Conservation (phyloP, 1,284 basidiomycete species). For the Chalciporus sp. region DNA sequence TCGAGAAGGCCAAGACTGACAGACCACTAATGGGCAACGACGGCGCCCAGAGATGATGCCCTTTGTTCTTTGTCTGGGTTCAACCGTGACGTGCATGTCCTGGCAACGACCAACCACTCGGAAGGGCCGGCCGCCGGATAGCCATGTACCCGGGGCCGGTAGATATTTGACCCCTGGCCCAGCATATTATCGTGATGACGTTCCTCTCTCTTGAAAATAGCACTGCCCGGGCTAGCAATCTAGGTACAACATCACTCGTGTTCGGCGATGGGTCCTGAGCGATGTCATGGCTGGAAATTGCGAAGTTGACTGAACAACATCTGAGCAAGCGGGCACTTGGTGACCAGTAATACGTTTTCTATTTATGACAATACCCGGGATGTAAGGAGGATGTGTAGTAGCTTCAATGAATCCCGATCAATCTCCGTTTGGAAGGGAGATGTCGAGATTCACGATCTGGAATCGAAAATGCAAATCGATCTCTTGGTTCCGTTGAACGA, state of each 20-base stretch:
- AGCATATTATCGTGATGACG: too few species aligned
- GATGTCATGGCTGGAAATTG: neutral
- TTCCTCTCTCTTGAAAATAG: too few species aligned
- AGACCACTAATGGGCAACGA: too few species aligned
- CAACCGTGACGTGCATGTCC: too few species aligned
- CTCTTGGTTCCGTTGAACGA: conserved; percentile 13
- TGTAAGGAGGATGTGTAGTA: conserved; percentile 9
- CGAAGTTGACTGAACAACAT: neutral
- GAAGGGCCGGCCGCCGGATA: too few species aligned
- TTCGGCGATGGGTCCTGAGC: neutral
- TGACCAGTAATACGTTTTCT: neutral
- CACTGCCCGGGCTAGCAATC: neutral
- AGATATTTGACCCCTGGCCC: too few species aligned
- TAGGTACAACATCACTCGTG: neutral
- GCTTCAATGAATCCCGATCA: conserved; percentile 9
- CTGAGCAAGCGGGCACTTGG: neutral
- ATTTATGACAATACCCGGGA: conserved; percentile 6
- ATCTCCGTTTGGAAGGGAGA: conserved; percentile 20
- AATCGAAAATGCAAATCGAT: conserved; percentile 25
- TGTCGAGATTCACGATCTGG: conserved; percentile 32
- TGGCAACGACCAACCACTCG: too few species aligned
- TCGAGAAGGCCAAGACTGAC: neutral
- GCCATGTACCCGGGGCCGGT: too few species aligned
- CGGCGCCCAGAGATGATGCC: too few species aligned
- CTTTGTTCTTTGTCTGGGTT: too few species aligned